Conservation (phyloP, 306 rosid species). For the Dryas octopetala region DNA sequence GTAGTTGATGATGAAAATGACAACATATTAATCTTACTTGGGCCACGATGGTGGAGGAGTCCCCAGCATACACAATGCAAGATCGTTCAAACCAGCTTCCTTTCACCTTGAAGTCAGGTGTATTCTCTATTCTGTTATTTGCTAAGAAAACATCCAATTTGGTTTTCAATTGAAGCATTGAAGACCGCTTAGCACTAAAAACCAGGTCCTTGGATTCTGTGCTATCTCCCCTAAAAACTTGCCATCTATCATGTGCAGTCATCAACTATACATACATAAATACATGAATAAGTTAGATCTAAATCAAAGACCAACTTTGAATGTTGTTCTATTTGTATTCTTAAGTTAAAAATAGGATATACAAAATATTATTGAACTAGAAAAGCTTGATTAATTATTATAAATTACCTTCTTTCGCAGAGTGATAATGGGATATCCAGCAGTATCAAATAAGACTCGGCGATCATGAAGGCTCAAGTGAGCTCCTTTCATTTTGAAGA, state of each 20-base stretch:
- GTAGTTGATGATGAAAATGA: neutral
- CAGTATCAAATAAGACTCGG: conserved; percentile 43
- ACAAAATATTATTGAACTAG: too few relatives aligned
- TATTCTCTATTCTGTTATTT: conserved; percentile 34
- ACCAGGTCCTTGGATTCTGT: conserved; percentile 28
- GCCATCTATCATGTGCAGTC: conserved; percentile 46
- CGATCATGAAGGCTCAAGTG: conserved; percentile 34
- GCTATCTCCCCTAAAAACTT: conserved; percentile 56
- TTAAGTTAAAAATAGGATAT: too few relatives aligned
- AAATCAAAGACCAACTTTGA: too few relatives aligned
- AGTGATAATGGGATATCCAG: conserved; percentile 41
- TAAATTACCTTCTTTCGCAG: conserved; percentile 38
- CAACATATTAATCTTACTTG: conserved; percentile 29
- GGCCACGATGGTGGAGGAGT: conserved; percentile 43
- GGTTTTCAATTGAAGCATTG: conserved; percentile 34
- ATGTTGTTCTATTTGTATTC: too few relatives aligned
- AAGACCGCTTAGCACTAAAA: conserved; percentile 39
- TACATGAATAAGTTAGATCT: too few relatives aligned
- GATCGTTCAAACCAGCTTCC: conserved; percentile 56
- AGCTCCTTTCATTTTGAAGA: conserved; percentile 43
- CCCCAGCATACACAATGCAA: conserved; percentile 52
- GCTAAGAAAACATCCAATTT: conserved; percentile 51
- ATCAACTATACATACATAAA: conserved; percentile 26
- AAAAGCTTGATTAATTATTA: too few relatives aligned
- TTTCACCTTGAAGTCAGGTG: conserved; percentile 51